Base-by-base conservation (phyloP, 805 yeast genomes). In the Candida cerambycidarum region DNA sequence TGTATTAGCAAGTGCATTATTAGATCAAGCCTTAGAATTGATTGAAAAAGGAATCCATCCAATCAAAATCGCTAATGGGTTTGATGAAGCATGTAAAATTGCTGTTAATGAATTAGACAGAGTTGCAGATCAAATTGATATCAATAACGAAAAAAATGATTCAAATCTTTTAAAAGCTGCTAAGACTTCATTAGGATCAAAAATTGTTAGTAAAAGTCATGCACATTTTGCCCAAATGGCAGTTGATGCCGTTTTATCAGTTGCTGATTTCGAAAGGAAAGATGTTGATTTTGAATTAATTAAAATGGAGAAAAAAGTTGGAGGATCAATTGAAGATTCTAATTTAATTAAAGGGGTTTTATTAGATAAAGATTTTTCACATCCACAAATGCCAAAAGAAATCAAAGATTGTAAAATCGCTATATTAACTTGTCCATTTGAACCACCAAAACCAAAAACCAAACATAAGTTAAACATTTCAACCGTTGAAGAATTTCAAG, bases 371-470 rank as follows among this genome's bases (percentile, higher is more conserved):
- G 98, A 93, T 59, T 92, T 90, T 66, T 89, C 97, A 1, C 99
- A 93, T 65, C 97, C 98, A 3, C 99, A 93, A 68, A 93, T 93
- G 99, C 93, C 96, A 39, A 88, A 88, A 59, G 63, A 65, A 41
- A 76, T 92, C 35, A 60, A 65, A 39, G 85, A 89, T 63, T 95
- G 89, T 51, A 89, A 87, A 62, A 76, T 93, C 47, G 98, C 98
- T 38, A 92, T 93, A 52, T 76, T 93, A 61, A 93, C 99, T 2
- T 92, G 98, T 72, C 98, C 99, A 55, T 93, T 93, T 61, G 99
- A 93, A 73, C 99, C 99, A 31, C 99, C 99, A 57, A 93, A 93
- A 71, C 99, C 99, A 54, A 93, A 93, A 73, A 93, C 99, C 17
- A 93, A 93, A 70, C 99, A 92, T 71, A 92, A 92, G 76, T 76